Base-by-base conservation (phyloP, 345 rosid genomes). In the Hirschfeldia incana region DNA sequence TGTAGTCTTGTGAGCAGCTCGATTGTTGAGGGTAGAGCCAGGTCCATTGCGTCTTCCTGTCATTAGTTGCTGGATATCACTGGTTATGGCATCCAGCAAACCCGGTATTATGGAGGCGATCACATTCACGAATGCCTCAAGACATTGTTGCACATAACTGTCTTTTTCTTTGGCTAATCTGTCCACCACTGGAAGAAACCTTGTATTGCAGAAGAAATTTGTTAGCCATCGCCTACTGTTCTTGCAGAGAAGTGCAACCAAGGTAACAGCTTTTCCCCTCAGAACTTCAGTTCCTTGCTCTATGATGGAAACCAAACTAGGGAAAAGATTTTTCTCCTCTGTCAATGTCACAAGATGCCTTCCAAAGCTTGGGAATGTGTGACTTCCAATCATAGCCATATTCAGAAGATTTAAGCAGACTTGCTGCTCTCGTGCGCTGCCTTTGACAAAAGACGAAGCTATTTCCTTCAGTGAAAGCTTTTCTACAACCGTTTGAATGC, bases 221-320 rank as follows among this genome's bases (percentile, higher is more conserved):
- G 90, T 83, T 71, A 95, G 86, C 94, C 97, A 95, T 64, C 91
- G 92, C 86, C 89, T 86, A 74, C 96, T 88, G 66, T 83, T 85
- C 83, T 90, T 93, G 82, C 99, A 89, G 83, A 95, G 96, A 70
- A 90, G 85, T 80, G 97, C 97, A 62, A 93, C 94, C 33, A 88
- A 84, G 70, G 90, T 63, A 76, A 95, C 97, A 51, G 91, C 81
- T 84, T 93, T 93, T 6, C 97, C 99, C 83, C 82, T 84, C 75
- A 93, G 84, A 80, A 93, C 85, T 85, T 95, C 98, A 74, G 85
- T 88, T 67, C 96, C 97, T 84, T 95, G 98, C 82, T 95, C 99
- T 51, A 87, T 84, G 70, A 95, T 87, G 83, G 98, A 91, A 58
- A 88, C 76, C 33, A 93, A 88, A 84, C 87, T 78, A 26, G 91